These are phyloP conservation scores for Spencermartinsiella ligniputridi DNA, from an alignment of 1,139 yeast species.

Conservation along the genomic window DNA sequence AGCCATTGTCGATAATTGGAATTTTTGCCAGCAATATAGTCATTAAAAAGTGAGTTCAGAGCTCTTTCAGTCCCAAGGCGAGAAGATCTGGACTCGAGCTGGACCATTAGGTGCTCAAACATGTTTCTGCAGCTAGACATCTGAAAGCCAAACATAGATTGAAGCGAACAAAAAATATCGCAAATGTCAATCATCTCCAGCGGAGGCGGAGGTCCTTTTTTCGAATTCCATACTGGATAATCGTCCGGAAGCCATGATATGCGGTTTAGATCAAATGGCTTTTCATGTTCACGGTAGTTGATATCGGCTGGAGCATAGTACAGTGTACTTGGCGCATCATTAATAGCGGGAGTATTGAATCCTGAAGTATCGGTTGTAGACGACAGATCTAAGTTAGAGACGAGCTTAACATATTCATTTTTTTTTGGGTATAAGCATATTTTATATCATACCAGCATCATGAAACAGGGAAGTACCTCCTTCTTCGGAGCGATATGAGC, in stretches of 20 bases:
- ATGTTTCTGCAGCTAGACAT: constrained; percentile 69
- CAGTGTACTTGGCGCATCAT: neutral
- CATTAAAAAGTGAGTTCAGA: constrained; percentile 64
- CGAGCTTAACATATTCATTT: neutral
- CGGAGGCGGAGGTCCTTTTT: constrained; percentile 34
- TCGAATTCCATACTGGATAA: constrained; percentile 49
- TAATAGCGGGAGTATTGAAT: neutral
- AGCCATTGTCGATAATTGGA: constrained; percentile 70
- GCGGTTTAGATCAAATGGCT: neutral
- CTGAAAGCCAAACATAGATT: constrained; percentile 69
- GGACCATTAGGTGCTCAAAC: constrained; percentile 72
- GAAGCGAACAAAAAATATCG: constrained; percentile 56
- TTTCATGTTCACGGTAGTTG: neutral
- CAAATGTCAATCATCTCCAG: constrained; percentile 45
- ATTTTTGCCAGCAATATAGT: constrained; percentile 67
- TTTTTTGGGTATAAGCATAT: neutral
- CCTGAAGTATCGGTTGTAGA: neutral
- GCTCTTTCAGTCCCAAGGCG: constrained; percentile 72
- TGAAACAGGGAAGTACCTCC: neutral
- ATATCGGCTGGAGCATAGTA: neutral
- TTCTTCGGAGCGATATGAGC: neutral
- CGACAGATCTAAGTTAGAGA: neutral
- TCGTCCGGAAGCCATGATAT: neutral
- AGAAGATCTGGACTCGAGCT: constrained; percentile 70
- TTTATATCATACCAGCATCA: neutral